phyloP scores from a whole-genome alignment of 352 stramenopile species.

The Thalassiosira livingstoniorum region DNA sequence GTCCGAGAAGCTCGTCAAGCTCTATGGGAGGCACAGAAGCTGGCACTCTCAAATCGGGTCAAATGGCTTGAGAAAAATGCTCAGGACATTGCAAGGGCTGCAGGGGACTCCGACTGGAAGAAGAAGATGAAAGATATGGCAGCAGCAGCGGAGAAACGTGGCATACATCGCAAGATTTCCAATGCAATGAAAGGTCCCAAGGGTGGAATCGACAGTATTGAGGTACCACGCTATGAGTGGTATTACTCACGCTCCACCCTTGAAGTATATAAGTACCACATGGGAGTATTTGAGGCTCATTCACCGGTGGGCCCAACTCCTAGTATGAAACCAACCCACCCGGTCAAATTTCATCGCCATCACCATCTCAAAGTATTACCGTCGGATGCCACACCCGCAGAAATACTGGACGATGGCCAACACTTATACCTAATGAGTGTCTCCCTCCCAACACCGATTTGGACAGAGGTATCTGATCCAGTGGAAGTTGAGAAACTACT shows the following conservation, averaged over 20 bases:
- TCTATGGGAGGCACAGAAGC: neutral
- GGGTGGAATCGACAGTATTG: too few species aligned
- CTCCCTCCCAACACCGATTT: neutral
- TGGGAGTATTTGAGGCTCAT: neutral
- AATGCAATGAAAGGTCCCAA: neutral
- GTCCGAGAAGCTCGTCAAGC: neutral
- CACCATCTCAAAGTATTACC: neutral
- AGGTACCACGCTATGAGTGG: too few species aligned
- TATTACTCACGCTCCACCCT: neutral
- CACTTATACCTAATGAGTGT: neutral
- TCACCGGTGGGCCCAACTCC: too few species aligned
- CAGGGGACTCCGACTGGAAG: neutral
- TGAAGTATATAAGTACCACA: neutral
- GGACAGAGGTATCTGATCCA: neutral
- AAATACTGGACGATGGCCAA: neutral
- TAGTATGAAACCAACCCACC: neutral
- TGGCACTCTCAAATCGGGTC: neutral
- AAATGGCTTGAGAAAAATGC: conserved; percentile 1
- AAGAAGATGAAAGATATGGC: neutral
- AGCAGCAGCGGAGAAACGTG: neutral
- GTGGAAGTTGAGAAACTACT: neutral
- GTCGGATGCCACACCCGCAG: neutral
- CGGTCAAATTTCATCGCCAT: neutral
- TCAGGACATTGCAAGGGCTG: neutral
- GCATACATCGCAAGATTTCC: neutral